Conservation (phyloP, 345 rosid genomes). For the Populus euphratica region DNA sequence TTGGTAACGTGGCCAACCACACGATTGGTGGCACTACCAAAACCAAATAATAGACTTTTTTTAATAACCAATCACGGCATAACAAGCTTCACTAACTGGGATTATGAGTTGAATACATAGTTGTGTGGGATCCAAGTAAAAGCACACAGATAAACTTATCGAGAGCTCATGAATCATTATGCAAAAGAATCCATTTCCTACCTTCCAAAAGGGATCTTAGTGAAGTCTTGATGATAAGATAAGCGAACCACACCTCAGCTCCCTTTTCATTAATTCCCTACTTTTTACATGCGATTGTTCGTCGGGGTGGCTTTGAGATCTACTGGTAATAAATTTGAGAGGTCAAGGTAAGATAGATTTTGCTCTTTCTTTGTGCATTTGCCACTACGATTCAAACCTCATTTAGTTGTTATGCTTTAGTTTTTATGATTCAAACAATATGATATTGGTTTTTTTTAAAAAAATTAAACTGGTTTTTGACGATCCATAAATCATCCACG, state of each 20-base stretch:
- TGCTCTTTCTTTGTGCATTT: no score
- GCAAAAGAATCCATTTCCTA: slow-evolving; percentile 22
- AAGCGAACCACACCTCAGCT: background rate
- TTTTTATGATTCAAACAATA: no score
- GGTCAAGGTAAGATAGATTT: no score
- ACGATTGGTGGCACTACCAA: no score
- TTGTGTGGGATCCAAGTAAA: slow-evolving; percentile 10
- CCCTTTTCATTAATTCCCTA: background rate
- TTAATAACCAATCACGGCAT: background rate
- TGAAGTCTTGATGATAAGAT: slow-evolving; percentile 1
- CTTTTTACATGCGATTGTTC: background rate
- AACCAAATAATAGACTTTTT: no score
- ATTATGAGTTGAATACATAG: background rate
- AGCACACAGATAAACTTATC: background rate
- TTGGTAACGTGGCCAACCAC: no score
- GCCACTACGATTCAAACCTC: no score
- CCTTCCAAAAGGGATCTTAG: slow-evolving; percentile 22
- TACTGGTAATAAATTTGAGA: no score
- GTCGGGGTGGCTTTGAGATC: background rate
- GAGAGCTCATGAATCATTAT: slow-evolving; percentile 22
- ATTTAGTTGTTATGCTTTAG: no score
- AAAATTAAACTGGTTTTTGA: no score
- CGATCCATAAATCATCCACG: no score
- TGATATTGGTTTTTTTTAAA: no score
- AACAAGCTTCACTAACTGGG: background rate